These are phyloP conservation scores for Pycnococcus provasolii DNA, from an alignment of 139 green algal genomes.

Conservation along the genomic window DNA sequence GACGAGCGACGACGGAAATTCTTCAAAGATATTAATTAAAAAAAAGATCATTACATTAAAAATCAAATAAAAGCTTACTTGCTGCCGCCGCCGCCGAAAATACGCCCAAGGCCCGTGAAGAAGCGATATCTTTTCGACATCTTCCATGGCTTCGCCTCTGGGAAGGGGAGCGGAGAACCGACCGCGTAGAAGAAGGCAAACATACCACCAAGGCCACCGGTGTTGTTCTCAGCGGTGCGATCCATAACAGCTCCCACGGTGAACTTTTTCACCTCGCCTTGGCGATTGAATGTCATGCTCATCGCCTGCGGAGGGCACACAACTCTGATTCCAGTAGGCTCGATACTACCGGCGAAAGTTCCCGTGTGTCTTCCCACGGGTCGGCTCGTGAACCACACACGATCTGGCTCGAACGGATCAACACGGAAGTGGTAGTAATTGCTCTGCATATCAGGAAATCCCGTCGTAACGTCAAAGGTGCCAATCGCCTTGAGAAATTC, in stretches of 20 bases:
- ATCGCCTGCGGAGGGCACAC: constrained; percentile 25
- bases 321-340: not conserved
- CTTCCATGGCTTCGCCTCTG: constrained; percentile 30
- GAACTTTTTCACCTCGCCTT: constrained; percentile 43
- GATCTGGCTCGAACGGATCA: constrained; percentile 48
- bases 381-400: constrained; percentile 49
- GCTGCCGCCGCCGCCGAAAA: not conserved
- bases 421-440: constrained; percentile 44
- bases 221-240: constrained; percentile 43
- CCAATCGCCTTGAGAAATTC: not conserved
- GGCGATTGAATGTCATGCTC: constrained; percentile 38
- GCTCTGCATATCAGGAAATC: constrained; percentile 37
- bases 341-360: constrained; percentile 12
- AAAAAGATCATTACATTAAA: too few relatives aligned
- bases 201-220: constrained; percentile 42
- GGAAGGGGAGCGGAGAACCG: constrained; percentile 33
- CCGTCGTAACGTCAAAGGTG: constrained; percentile 28
- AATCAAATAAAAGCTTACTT: too few relatives aligned
- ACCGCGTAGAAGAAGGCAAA: constrained; percentile 52
- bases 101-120: not conserved
- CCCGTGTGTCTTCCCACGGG: constrained; percentile 11
- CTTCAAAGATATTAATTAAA: too few relatives aligned
- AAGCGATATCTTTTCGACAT: not conserved
- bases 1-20: too few relatives aligned
- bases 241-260: constrained; percentile 47